Conservation (phyloP, 148 eudicot species). For the Chenopodium berlandieri region DNA sequence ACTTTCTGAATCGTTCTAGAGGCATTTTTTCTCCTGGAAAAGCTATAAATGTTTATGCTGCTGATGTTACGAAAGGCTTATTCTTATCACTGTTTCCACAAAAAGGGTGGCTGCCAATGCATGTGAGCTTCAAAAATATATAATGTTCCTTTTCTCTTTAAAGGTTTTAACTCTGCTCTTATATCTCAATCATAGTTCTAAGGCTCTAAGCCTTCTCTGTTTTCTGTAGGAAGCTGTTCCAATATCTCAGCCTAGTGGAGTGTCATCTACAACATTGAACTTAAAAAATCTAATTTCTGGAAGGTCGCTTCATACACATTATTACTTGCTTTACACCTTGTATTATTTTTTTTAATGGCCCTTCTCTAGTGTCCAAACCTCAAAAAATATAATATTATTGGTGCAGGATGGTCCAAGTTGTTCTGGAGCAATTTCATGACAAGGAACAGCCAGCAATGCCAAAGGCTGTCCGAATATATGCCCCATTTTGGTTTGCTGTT, state of each 20-base stretch:
- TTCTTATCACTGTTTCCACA: conserved; percentile 84
- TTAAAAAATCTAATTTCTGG: conserved; percentile 76
- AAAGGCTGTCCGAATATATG: conserved; percentile 67
- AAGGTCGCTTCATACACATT: conserved; percentile 46
- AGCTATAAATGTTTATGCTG: conserved; percentile 67
- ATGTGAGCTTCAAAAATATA: conserved; percentile 43
- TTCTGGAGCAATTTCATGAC: conserved; percentile 73
- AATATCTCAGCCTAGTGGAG: conserved; percentile 63
- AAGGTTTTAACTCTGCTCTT: neutral
- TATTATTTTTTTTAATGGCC: no score
- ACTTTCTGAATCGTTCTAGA: conserved; percentile 65
- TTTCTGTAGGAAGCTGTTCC: conserved; percentile 74
- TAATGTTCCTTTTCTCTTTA: conserved; percentile 13
- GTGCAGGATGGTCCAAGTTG: conserved; percentile 76
- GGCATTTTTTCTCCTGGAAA: conserved; percentile 82
- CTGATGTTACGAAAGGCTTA: conserved; percentile 73
- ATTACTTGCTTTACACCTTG: conserved; percentile 5
- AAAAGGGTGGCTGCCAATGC: conserved; percentile 86
- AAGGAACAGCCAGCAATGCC: conserved; percentile 56
- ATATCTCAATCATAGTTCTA: neutral
- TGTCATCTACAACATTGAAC: conserved; percentile 53
- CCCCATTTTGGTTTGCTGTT: conserved; percentile 84
- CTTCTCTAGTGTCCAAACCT: neutral
- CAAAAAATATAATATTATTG: conserved; percentile 11
- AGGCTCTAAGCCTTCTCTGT: conserved; percentile 7